A percentile compares a stretch with the other conserved stretches of the same genome.
phyloP scores from a whole-genome alignment of 768 basidiomycete species.

The Tricholoma saponaceum region DNA sequence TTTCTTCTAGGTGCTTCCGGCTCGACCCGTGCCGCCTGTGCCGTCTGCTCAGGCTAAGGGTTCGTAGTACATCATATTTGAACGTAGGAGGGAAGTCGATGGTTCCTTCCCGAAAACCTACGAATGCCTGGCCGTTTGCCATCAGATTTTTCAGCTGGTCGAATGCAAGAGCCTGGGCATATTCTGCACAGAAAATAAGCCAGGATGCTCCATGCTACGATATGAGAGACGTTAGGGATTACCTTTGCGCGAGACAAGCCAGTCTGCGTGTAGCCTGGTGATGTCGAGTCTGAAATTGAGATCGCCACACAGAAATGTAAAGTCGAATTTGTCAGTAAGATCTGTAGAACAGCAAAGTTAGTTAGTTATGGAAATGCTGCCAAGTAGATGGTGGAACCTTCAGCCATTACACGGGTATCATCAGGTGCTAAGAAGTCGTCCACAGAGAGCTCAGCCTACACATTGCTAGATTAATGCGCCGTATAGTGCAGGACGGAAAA shows the following conservation, averaged over 20 bases:
- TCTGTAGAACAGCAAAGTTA: conserved; percentile 35
- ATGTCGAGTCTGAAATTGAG: conserved; percentile 90
- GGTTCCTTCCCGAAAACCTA: conserved; percentile 73
- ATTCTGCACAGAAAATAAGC: conserved; percentile 45
- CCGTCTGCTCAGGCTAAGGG: conserved; percentile 47
- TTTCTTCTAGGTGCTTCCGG: conserved; percentile 31
- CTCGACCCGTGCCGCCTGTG: conserved; percentile 31
- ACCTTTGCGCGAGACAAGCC: conserved; percentile 85
- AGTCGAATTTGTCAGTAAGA: conserved; percentile 85
- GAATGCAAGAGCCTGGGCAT: conserved; percentile 80
- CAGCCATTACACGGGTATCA: conserved; percentile 63
- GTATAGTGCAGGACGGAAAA: too few species aligned
- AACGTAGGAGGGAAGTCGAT: conserved; percentile 93
- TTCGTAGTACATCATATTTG: conserved; percentile 80
- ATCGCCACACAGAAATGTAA: conserved; percentile 86
- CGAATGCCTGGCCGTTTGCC: conserved; percentile 61
- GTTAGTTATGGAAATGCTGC: neutral
- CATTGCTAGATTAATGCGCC: neutral
- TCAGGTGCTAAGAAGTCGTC: conserved; percentile 68
- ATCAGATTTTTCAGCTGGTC: conserved; percentile 85
- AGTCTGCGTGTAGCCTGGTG: conserved; percentile 89
- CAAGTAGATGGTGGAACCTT: conserved; percentile 44
- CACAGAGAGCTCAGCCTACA: conserved; percentile 67
- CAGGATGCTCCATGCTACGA: neutral
- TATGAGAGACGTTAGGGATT: neutral